phyloP scores from a whole-genome alignment of 2,329 filamentous ascomycete genomes.

The Dactylellina haptotyla region DNA sequence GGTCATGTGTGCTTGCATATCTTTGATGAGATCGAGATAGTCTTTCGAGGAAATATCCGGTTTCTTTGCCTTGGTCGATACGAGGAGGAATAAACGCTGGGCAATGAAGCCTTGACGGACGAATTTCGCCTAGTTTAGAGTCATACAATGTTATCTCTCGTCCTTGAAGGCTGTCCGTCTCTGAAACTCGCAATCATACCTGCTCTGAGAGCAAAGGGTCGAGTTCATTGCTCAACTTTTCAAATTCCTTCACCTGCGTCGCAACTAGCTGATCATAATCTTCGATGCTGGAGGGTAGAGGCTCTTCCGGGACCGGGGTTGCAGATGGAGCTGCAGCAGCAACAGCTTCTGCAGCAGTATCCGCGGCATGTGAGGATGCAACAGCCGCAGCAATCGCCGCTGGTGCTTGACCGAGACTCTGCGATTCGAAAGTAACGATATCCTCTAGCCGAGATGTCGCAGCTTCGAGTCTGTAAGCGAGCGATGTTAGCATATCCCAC shows the following conservation, averaged over 20 bases:
- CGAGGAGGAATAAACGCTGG: conserved; percentile 86
- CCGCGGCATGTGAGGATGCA: conserved; percentile 60
- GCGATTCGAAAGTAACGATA: conserved; percentile 77
- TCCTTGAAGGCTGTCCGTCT: too few species aligned
- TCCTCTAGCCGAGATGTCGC: conserved; percentile 96
- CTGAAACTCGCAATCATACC: conserved; percentile 64
- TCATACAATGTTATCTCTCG: background rate
- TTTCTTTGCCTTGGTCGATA: conserved; percentile 91
- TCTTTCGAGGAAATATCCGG: conserved; percentile 76
- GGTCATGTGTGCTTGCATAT: conserved; percentile 83
- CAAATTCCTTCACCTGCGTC: conserved; percentile 78
- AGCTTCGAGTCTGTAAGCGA: conserved; percentile 82
- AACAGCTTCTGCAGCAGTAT: conserved; percentile 60
- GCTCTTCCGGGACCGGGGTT: conserved; percentile 65
- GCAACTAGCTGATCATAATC: conserved; percentile 85
- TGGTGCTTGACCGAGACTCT: conserved; percentile 64
- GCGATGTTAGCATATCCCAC: conserved; percentile 42
- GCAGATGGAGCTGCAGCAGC: conserved; percentile 62
- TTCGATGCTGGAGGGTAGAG: conserved; percentile 79
- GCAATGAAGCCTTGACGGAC: conserved; percentile 73
- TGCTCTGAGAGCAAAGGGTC: conserved; percentile 83
- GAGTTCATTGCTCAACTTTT: conserved; percentile 78
- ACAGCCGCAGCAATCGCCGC: conserved; percentile 61
- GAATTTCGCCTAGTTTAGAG: conserved; percentile 56
- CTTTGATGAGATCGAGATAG: conserved; percentile 82